A percentile compares a stretch with the other conserved stretches of the same genome.
Conservation (phyloP, 2,329 filamentous ascomycete genomes). For the Nemania serpens region DNA sequence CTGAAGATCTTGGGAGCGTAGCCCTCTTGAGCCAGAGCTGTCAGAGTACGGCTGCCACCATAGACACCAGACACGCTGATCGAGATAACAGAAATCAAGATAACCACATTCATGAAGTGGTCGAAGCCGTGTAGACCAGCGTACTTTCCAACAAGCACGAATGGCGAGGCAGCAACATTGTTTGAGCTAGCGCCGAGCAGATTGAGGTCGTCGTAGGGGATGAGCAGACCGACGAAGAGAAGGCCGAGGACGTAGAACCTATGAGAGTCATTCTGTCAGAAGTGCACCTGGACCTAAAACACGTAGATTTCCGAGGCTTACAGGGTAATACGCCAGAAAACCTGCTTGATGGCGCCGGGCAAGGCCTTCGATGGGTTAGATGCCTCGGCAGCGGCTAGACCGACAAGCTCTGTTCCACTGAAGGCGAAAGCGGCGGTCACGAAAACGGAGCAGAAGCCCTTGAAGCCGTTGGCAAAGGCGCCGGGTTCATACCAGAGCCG, state of each 20-base stretch:
- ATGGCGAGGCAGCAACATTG: slow-evolving; percentile 56
- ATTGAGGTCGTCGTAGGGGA: slow-evolving; percentile 50
- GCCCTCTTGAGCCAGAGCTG: slow-evolving; percentile 62
- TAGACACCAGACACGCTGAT: slow-evolving; percentile 65
- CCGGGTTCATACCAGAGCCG: slow-evolving; percentile 56
- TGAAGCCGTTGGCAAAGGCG: slow-evolving; percentile 73
- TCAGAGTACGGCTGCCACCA: slow-evolving; percentile 62
- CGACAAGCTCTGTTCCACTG: slow-evolving; percentile 75
- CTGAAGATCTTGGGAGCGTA: slow-evolving; percentile 61
- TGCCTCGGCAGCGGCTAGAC: slow-evolving; percentile 73
- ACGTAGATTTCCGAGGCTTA: slow-evolving; percentile 23
- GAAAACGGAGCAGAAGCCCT: slow-evolving; percentile 73
- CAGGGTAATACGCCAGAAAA: slow-evolving; percentile 62
- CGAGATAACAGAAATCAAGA: slow-evolving; percentile 62
- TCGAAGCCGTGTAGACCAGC: slow-evolving; percentile 58
- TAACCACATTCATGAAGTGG: slow-evolving; percentile 63
- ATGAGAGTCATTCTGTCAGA: slow-evolving; percentile 13
- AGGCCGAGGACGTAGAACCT: slow-evolving; percentile 59
- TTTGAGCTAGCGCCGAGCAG: slow-evolving; percentile 55
- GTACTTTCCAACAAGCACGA: slow-evolving; percentile 61
- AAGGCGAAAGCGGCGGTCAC: slow-evolving; percentile 77
- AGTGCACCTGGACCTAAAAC: neutral
- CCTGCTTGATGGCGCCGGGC: slow-evolving; percentile 83
- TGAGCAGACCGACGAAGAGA: slow-evolving; percentile 56
- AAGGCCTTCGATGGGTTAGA: slow-evolving; percentile 72